A percentile compares a stretch with the other conserved stretches of the same genome.
These are phyloP conservation scores for Melampsora americana DNA, from an alignment of 1,284 basidiomycete species.

Conservation along the genomic window DNA sequence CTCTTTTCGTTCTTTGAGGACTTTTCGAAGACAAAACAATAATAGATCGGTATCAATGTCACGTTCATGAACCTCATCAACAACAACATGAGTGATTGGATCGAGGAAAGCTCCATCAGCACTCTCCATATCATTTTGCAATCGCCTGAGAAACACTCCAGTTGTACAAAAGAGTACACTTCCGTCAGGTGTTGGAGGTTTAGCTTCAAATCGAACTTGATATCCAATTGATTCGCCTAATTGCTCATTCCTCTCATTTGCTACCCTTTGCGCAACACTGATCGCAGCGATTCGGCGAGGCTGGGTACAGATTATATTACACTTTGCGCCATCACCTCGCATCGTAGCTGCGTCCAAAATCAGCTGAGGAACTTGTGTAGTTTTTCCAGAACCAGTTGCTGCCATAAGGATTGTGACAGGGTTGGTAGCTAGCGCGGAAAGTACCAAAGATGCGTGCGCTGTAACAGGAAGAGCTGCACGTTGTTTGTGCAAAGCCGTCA, in stretches of 20 bases:
- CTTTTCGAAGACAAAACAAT: slow-evolving; percentile 82
- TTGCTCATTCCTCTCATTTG: slow-evolving; percentile 77
- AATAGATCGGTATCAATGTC: slow-evolving; percentile 91
- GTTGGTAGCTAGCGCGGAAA: slow-evolving; percentile 70
- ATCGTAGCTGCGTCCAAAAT: slow-evolving; percentile 82
- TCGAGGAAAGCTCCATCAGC: slow-evolving; percentile 63
- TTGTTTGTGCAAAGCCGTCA: slow-evolving; percentile 18
- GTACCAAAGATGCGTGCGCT: slow-evolving; percentile 48
- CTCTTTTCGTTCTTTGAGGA: slow-evolving; percentile 70
- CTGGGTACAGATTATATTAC: slow-evolving; percentile 91
- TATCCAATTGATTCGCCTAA: slow-evolving; percentile 77
- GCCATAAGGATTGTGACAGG: slow-evolving; percentile 92
- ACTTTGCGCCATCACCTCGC: slow-evolving; percentile 71
- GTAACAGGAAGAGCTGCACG: slow-evolving; percentile 46
- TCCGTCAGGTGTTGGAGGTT: slow-evolving; percentile 75
- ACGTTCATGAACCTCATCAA: slow-evolving; percentile 95
- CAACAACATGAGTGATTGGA: slow-evolving; percentile 80
- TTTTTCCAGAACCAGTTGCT: slow-evolving; percentile 92
- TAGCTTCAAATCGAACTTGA: slow-evolving; percentile 85
- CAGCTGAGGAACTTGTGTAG: slow-evolving; percentile 90
- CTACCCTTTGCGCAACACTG: slow-evolving; percentile 86
- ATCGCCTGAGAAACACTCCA: slow-evolving; percentile 80
- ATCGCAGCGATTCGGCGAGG: slow-evolving; percentile 88
- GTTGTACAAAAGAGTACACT: slow-evolving; percentile 88
- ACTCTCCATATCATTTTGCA: slow-evolving; percentile 70